A percentile compares a stretch with the other conserved stretches of the same genome.
Evolutionary conservation across 768 basidiomycete species (phyloP).

Genomic region (Suillus lakei): DNA sequence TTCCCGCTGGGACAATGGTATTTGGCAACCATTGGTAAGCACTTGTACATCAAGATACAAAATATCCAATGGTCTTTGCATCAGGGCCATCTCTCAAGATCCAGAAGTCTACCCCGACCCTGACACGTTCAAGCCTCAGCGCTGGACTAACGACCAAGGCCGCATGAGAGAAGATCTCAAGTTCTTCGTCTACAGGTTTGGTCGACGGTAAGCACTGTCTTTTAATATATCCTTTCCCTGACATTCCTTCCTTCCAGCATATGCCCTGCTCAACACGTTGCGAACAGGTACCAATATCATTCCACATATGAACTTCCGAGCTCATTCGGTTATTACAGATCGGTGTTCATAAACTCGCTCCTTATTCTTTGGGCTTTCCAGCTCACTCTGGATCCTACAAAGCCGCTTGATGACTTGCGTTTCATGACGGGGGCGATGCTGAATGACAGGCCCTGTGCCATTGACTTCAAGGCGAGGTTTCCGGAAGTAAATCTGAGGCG

Average conservation of each 20-base stretch:
- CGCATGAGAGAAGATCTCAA: not conserved
- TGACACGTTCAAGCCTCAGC: not conserved
- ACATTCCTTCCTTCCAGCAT: constrained; percentile 39
- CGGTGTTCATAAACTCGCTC: constrained; percentile 65
- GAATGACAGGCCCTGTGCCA: constrained; percentile 63
- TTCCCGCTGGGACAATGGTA: constrained; percentile 27
- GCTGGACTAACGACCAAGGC: not conserved
- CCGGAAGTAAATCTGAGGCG: not conserved
- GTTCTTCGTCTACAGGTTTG: not conserved
- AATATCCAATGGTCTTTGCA: not conserved
- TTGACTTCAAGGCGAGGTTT: constrained; percentile 54
- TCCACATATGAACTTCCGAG: not conserved
- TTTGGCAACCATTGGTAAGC: constrained; percentile 25
- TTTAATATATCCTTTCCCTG: not conserved
- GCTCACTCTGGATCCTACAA: constrained; percentile 47
- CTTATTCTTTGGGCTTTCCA: constrained; percentile 68
- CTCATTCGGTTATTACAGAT: constrained; percentile 36
- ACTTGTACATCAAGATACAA: not conserved
- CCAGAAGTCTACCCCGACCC: not conserved
- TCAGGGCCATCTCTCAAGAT: not conserved
- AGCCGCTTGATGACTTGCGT: constrained; percentile 61
- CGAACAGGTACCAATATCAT: constrained; percentile 19
- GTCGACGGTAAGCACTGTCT: not conserved
- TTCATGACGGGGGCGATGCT: constrained; percentile 67
- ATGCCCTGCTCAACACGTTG: constrained; percentile 58